Base-by-base conservation (phyloP, 805 yeast species). In the Zygoascus biomembranicola region DNA sequence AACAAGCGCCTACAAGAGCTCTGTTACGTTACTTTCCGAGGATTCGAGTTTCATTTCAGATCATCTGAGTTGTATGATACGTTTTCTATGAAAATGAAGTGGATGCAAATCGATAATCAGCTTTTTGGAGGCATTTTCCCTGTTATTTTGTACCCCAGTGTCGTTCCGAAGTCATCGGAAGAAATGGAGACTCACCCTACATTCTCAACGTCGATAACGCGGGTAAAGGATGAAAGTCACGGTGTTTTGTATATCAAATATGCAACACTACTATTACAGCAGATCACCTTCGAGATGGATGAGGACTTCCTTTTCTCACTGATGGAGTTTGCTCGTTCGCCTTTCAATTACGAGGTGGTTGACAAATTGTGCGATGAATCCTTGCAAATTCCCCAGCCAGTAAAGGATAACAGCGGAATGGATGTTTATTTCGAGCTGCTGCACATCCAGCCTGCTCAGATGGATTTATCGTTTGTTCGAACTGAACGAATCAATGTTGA, bases 61-160 rank as follows among this genome's bases (percentile, higher is more conserved):
- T 92, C 88, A 57, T 85, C 97, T 0, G 94, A 88, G 35, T 69
- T 88, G 19, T 88, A 87, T 60, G 95, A 90, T 65, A 87, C 87
- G 16, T 61, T 87, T 45, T 81, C 90, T 57, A 71, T 84, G 70
- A 90, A 89, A 64, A 69, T 90, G 61, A 90, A 92, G 64, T 95
- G 99, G 99, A 73, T 94, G 32, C 99, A 94, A 68, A 76, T 92
- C 48, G 99, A 94, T 66, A 92, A 94, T 63, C 96, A 90, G 65
- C 70, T 92, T 48, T 88, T 82, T 62, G 96, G 96, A 2, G 87
- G 96, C 11, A 78, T 84, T 1, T 94, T 78, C 70, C 97, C 97
- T 1, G 92, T 90, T 52, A 74, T 94, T 11, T 59, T 94, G 9
- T 95, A 88, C 65, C 99, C 99, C 3, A 84, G 90, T 2, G 90